Base-by-base conservation (phyloP, 2,329 filamentous ascomycete genomes). In the Fusarium concolor region DNA sequence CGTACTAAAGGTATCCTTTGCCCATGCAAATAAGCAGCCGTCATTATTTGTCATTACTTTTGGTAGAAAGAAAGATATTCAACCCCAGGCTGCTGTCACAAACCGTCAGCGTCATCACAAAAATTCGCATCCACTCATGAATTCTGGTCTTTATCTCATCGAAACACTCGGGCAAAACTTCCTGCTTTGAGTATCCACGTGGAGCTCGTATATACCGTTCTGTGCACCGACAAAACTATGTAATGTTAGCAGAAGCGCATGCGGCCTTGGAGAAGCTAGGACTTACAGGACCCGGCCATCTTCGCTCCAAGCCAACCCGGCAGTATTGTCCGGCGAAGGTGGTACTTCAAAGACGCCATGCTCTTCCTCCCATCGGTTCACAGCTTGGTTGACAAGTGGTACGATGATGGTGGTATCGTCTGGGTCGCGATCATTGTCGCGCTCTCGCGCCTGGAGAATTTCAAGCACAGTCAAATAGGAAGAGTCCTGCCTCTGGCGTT, bases 141-240 rank as follows among this genome's bases (percentile, higher is more conserved):
- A 15, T 24, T 24, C 41, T 39, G 22, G 18, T n/a, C 39, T 29
- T 83, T 70, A 89, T 62, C 85, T 83, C 76, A 87, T 79, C 42
- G 81, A 80, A 66, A 88, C 79, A 65, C 84, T 86, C 3, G 88
- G 86, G 65, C 83, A 85, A 31, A 84, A 79, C 76, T 88, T 91
- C 62, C 92, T 84, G 57, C 81, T 83, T 47, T 86, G 82, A 18
- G 89, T 71, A 74, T 93, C 89, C 67, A 94, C 84, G 33, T 84
- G 85, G 71, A 92, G 88, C 78, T 94, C 90, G 73, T 92, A 92
- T 54, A 94, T 90, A 56, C 92, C 92, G 69, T 92, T 89, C 74
- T 92, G 89, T 33, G 88, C 86, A 20, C 86, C 89, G 39, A 90
- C 81, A 71, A 86, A 90, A 56, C 88, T 90, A 43, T 26, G 17